Percentiles rank a stretch among this genome's conserved stretches.
Evolutionary conservation across 768 basidiomycete species (phyloP).

Genomic region (Mrakia blollopis): DNA sequence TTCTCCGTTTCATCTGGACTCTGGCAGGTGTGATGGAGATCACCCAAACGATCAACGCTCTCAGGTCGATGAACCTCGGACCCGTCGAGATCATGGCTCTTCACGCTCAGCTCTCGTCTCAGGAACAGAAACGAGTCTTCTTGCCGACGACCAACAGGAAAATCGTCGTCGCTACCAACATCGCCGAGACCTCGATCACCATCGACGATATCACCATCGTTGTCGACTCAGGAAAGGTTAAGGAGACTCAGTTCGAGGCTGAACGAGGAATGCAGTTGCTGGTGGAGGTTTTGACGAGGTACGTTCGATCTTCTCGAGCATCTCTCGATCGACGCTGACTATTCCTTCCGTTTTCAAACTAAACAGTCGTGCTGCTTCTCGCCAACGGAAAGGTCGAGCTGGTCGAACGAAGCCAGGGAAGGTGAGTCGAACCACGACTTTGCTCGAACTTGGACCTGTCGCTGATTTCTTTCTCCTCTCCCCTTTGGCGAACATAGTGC

Average conservation of each 20-base stretch:
- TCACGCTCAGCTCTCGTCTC: conserved; percentile 69
- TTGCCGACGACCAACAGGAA: conserved; percentile 61
- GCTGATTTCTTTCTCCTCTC: no score
- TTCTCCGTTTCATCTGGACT: no score
- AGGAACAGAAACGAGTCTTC: conserved; percentile 79
- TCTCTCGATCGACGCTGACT: neutral
- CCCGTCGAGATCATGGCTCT: conserved; percentile 57
- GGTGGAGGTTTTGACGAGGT: conserved; percentile 63
- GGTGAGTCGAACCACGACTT: no score
- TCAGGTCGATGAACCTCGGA: conserved; percentile 37
- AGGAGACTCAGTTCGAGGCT: conserved; percentile 69
- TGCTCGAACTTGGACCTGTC: no score
- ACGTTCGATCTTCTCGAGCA: neutral
- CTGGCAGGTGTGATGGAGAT: conserved; percentile 49
- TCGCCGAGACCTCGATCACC: conserved; percentile 64
- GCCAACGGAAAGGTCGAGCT: conserved; percentile 81
- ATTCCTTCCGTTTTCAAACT: conserved; percentile 49
- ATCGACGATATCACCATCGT: conserved; percentile 68
- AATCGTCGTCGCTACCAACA: conserved; percentile 82
- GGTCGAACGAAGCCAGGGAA: conserved; percentile 62
- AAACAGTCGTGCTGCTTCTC: conserved; percentile 64
- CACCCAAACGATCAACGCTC: conserved; percentile 37
- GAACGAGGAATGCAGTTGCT: conserved; percentile 67
- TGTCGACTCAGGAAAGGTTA: conserved; percentile 76
- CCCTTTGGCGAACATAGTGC: conserved; percentile 51